Evolutionary conservation across 2,329 filamentous ascomycete genomes (phyloP).

Genomic region (Lasiodiplodia sp.): DNA sequence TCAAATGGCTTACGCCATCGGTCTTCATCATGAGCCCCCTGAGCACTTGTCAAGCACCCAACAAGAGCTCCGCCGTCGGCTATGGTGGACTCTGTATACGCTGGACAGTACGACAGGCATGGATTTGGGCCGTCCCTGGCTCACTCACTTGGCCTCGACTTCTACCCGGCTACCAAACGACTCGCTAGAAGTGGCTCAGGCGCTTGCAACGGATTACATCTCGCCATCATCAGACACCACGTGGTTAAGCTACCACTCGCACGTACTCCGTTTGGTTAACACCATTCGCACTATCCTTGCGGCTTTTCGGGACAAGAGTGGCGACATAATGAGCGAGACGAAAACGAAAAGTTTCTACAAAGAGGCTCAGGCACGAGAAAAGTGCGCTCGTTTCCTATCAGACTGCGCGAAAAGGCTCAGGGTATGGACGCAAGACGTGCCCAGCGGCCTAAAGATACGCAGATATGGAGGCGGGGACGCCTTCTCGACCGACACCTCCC

Average conservation of each 20-base stretch:
- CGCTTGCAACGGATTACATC: constrained; percentile 38
- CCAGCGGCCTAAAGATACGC: constrained; percentile 40
- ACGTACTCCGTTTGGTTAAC: constrained; percentile 47
- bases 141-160: constrained; percentile 43
- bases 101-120: constrained; percentile 56
- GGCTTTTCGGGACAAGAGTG: constrained; percentile 44
- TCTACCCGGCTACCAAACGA: constrained; percentile 51
- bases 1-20: constrained; percentile 56
- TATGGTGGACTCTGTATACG: constrained; percentile 52
- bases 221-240: constrained; percentile 40
- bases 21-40: constrained; percentile 58
- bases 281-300: constrained; percentile 44
- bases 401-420: constrained; percentile 39
- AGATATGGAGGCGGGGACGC: constrained; percentile 32
- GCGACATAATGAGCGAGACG: constrained; percentile 33
- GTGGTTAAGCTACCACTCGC: constrained; percentile 49
- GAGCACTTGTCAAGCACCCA: constrained; percentile 41
- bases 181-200: constrained; percentile 39
- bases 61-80: constrained; percentile 52
- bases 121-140: constrained; percentile 57
- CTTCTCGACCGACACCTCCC: constrained; percentile 34
- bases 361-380: constrained; percentile 41
- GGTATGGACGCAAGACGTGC: constrained; percentile 47
- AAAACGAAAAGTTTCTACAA: constrained; percentile 38
- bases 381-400: constrained; percentile 42